Base-by-base conservation (phyloP, 352 stramenopile species). In the Pythium vanterpoolii region DNA sequence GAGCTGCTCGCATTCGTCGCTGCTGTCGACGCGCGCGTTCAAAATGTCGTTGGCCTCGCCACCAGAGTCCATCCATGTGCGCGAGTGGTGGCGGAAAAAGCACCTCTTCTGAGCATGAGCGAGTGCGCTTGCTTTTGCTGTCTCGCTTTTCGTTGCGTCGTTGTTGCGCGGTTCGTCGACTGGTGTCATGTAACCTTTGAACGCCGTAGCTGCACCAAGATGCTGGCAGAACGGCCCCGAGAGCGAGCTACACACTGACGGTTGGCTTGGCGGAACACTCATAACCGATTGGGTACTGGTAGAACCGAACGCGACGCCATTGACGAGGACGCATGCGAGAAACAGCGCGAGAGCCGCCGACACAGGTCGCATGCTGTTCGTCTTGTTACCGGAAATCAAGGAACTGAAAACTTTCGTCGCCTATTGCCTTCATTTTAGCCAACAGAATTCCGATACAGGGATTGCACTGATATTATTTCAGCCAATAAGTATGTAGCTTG, bases 1-100 rank as follows among this genome's bases (percentile, higher is more conserved):
- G 14, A 90, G 60, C 44, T 65, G 44, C 45, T 90, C 80, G 50
- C 80, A 90, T 33, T 87, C 80, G 40, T 89, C 76, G 49, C 83
- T 76, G 9, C 43, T 79, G 16, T 44, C 27, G n/a, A 87, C 76
- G 52, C 72, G 55, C 53, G 83, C 69, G 55, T 64, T 82, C 71
- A 86, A 73, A 40, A 90, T 26, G 59, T 90, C 80, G 71, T 87
- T 79, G 31, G 52, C 67, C 30, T 86, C 75, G 27, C 77, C 77
- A 11, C 76, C 73, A 8, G 63, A 76, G 68, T 90, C 80, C 80
- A 90, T 90, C 80, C 80, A 90, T 45, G 67, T 86, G 28, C 68
- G 57, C 23, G 69, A 31, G 34, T 84, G 87, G 56, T 87, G 77
- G 46, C 75, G 79, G 40, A 90, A 90, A 56, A 89, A 87, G 50